Percentiles rank a stretch among this genome's conserved stretches.
These are phyloP conservation scores for Parvularia atlantis DNA, from an alignment of 78 protist genomes.

Conservation along the genomic window DNA sequence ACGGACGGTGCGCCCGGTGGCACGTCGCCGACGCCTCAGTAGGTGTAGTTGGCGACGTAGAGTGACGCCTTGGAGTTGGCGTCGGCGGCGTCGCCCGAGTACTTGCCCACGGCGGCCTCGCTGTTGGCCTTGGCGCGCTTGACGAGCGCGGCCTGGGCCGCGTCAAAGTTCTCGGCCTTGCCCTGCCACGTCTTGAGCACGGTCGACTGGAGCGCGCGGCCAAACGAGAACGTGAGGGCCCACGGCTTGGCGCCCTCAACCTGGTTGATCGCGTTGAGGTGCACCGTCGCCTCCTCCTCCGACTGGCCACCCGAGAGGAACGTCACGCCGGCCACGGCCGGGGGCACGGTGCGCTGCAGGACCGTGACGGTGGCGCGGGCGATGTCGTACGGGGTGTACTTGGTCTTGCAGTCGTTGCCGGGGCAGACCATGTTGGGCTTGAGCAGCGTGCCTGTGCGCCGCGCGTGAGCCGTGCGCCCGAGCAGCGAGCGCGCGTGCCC, in stretches of 20 bases:
- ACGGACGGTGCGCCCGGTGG: no score
- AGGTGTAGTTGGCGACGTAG: slow-evolving; percentile 15
- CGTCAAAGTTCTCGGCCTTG: slow-evolving; percentile 27
- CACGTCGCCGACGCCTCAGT: slow-evolving; percentile 19
- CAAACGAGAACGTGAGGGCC: slow-evolving; percentile 79
- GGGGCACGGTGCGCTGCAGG: slow-evolving; percentile 85
- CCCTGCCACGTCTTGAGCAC: slow-evolving; percentile 62
- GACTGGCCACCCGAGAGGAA: slow-evolving; percentile 91
- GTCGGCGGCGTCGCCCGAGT: slow-evolving; percentile 18
- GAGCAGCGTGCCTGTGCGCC: slow-evolving; percentile 76
- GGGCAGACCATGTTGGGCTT: slow-evolving; percentile 86
- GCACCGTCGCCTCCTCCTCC: slow-evolving; percentile 76
- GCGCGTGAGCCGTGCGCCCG: slow-evolving; percentile 12
- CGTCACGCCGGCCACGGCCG: slow-evolving; percentile 82
- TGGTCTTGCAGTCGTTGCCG: slow-evolving; percentile 42
- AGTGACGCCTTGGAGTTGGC: not conserved
- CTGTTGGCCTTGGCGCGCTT: slow-evolving; percentile 53
- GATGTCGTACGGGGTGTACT: slow-evolving; percentile 46
- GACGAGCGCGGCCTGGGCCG: slow-evolving; percentile 45
- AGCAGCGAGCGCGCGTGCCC: slow-evolving; percentile 12
- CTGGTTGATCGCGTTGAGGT: slow-evolving; percentile 81
- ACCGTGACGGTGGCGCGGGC: slow-evolving; percentile 65
- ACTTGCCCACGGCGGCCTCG: slow-evolving; percentile 43
- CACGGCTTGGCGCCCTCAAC: slow-evolving; percentile 60
- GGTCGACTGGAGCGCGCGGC: slow-evolving; percentile 79